Evolutionary conservation across 2,329 filamentous ascomycete genomes (phyloP), one percentile per base, ranked within the genome.

Genomic region (Cladophialophora carrionii): DNA sequence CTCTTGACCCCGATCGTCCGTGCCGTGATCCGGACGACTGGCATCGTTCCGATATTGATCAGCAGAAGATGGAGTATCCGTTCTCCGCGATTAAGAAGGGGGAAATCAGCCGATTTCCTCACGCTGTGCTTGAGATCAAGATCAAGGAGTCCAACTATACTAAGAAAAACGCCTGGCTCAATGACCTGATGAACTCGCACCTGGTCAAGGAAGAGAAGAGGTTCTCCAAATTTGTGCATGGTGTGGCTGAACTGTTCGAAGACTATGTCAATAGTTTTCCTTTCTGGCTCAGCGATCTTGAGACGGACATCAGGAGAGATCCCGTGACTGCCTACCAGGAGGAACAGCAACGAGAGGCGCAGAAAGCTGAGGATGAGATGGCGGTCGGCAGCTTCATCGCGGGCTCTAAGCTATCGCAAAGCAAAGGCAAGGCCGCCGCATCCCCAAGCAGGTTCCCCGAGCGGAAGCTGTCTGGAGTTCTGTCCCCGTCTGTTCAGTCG

Each of bases 211-310:
- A 92, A 53, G 88, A 90, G 0, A 91, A 93, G 1, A 87, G 90
- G 57, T 99, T 99, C 80, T 97, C 92, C 73, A 99, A 99, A 77
- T 99, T 98, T 72, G 90, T 96, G 2, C 94, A 99, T 73, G 95
- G 95, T 67, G 88, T 96, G 4, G 93, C 94, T 7, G 88, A 89
- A 46, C 83, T 99, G 1, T 98, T 98, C 71, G 95, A 98, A 73
- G 92, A 99, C 77, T 87, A 96, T 74, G 93, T 99, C 76, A 98
- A 98, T 79, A 93, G 87, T 68, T 88, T 98, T 73, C 95, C 95
- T 14, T 97, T 98, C 81, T 99, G 95, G 95, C 85, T 98, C 37
- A 89, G 89, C 72, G 90, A 96, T 68, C 84, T 98, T 51, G 94
- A 97, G 75, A 91, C 87, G 34, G 95, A 99, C 75, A 99, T 99